Percentiles rank a stretch among this genome's conserved stretches.
Evolutionary conservation across 2,329 filamentous ascomycete species (phyloP).

Genomic region (Fusarium sp.): DNA sequence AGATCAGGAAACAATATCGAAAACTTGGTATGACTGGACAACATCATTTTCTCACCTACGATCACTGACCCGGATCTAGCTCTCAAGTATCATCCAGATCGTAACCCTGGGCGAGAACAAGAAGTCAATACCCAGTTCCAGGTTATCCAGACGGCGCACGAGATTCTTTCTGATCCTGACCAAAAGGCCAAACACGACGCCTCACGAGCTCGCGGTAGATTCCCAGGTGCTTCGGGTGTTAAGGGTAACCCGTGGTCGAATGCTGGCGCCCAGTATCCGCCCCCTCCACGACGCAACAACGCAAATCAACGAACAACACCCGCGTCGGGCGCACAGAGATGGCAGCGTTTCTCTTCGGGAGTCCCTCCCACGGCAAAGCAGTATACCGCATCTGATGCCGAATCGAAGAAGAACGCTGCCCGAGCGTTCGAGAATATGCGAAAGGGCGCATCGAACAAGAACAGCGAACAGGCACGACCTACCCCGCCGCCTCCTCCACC

Average conservation of each 20-base stretch:
- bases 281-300: constrained; percentile 58
- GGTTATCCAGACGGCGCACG: constrained; percentile 86
- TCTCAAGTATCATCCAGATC: constrained; percentile 87
- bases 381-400: constrained; percentile 47
- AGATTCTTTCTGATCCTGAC: constrained; percentile 69
- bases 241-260: constrained; percentile 68
- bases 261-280: constrained; percentile 60
- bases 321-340: constrained; percentile 58
- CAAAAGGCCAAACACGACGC: constrained; percentile 66
- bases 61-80: constrained; percentile 61
- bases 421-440: constrained; percentile 59
- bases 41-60: not conserved
- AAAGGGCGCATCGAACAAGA: constrained; percentile 47
- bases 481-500: constrained; percentile 54
- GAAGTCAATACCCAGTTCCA: constrained; percentile 87
- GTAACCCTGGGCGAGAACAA: constrained; percentile 83
- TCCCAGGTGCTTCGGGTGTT: constrained; percentile 64
- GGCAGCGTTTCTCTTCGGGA: constrained; percentile 56
- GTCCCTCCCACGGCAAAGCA: constrained; percentile 58
- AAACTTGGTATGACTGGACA: constrained; percentile 72
- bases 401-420: constrained; percentile 55
- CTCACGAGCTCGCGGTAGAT: constrained; percentile 54
- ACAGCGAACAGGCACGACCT: constrained; percentile 45
- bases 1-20: constrained; percentile 88
- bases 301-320: constrained; percentile 34